These are phyloP conservation scores for Metschnikowia drakensbergensis DNA, from an alignment of 805 yeast species.

Conservation along the genomic window DNA sequence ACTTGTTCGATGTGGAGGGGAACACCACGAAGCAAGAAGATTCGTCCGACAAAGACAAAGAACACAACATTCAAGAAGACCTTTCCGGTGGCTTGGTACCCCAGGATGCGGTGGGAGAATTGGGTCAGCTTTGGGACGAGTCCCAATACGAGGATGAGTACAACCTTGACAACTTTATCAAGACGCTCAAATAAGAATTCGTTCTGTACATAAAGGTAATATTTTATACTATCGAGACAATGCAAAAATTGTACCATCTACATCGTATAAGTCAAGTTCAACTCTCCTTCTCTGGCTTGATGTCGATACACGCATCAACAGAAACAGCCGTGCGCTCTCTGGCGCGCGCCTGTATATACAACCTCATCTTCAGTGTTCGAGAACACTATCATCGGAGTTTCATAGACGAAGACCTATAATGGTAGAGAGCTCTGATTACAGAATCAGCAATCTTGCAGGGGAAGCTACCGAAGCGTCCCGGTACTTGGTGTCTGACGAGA, in stretches of 20 bases:
- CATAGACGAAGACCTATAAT: not conserved
- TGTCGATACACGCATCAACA: not conserved
- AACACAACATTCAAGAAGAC: slow-evolving; percentile 45
- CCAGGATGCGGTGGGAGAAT: slow-evolving; percentile 79
- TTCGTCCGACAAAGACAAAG: slow-evolving; percentile 29
- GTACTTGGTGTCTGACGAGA: slow-evolving; percentile 69
- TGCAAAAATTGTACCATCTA: not conserved
- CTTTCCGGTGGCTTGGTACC: slow-evolving; percentile 72
- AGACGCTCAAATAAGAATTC: slow-evolving; percentile 50
- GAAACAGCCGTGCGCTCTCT: not conserved
- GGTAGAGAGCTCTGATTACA: not conserved
- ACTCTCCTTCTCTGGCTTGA: not conserved
- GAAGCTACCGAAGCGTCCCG: slow-evolving; percentile 61
- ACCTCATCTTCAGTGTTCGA: not conserved
- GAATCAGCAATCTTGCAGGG: slow-evolving; percentile 15
- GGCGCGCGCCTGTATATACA: not conserved
- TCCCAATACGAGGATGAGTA: slow-evolving; percentile 96
- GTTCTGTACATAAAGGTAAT: not conserved
- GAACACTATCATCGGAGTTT: not conserved
- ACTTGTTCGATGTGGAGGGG: slow-evolving; percentile 77
- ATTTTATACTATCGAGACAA: not conserved
- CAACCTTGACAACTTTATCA: slow-evolving; percentile 87
- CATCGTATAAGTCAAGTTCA: not conserved
- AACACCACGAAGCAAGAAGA: slow-evolving; percentile 34
- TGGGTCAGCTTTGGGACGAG: slow-evolving; percentile 95